phyloP scores from a whole-genome alignment of 1,139 yeast genomes.

The Suhomyces yuchorum region DNA sequence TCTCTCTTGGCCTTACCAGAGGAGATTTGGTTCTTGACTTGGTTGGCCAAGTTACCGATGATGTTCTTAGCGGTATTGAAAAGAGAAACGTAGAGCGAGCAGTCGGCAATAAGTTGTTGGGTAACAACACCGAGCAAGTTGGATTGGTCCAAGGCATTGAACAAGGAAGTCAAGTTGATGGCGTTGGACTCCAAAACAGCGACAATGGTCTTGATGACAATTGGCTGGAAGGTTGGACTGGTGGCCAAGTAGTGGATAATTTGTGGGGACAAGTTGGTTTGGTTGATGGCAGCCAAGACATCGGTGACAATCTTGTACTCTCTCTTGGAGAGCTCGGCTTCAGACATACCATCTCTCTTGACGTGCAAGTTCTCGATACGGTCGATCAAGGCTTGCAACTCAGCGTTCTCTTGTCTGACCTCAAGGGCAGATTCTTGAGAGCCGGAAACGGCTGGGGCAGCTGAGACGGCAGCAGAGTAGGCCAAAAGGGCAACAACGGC shows the following conservation, averaged over 20 bases:
- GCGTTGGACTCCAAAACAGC: constrained; percentile 37
- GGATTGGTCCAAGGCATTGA: constrained; percentile 43
- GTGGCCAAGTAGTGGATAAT: constrained; percentile 41
- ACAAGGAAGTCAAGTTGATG: constrained; percentile 36
- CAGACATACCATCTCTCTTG: constrained; percentile 36
- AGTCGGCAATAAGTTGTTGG: constrained; percentile 44
- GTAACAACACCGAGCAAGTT: constrained; percentile 40
- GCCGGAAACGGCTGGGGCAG: constrained; percentile 30
- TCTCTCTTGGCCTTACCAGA: constrained; percentile 28
- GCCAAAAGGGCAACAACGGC: constrained; percentile 34
- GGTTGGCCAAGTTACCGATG: constrained; percentile 31
- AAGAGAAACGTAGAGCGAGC: constrained; percentile 41
- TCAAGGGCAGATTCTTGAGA: constrained; percentile 14
- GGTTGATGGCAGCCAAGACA: constrained; percentile 42
- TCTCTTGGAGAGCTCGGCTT: constrained; percentile 22
- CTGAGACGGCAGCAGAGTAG: constrained; percentile 26
- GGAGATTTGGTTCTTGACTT: constrained; percentile 30
- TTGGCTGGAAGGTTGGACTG: constrained; percentile 36
- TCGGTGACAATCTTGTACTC: constrained; percentile 44
- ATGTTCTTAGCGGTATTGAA: constrained; percentile 36
- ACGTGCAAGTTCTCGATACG: constrained; percentile 19
- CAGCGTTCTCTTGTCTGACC: constrained; percentile 23
- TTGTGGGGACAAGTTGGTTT: constrained; percentile 42
- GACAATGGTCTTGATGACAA: constrained; percentile 36
- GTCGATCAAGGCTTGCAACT: constrained; percentile 20